phyloP scores from a whole-genome alignment of 108 stramenopile genomes.

The Nitzschia sp. region DNA sequence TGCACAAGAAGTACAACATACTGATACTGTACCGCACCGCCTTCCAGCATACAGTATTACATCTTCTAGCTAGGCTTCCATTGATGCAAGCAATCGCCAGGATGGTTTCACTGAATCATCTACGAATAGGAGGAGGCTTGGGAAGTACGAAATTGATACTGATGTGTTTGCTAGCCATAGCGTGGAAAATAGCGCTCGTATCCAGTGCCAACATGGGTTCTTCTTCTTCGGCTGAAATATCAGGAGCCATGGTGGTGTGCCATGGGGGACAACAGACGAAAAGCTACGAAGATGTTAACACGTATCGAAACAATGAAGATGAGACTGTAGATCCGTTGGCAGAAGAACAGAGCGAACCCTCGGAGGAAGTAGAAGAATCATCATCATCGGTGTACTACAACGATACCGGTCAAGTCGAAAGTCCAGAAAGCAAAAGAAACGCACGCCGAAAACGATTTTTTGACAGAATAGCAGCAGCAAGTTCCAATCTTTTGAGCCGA shows the following conservation, averaged over 20 bases:
- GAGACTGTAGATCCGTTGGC: too few relatives aligned
- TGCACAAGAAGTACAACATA: too few relatives aligned
- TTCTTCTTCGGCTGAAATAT: background rate
- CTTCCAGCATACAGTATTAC: too few relatives aligned
- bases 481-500: conserved; percentile 46
- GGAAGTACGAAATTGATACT: too few relatives aligned
- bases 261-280: background rate
- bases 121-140: too few relatives aligned
- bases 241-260: too few relatives aligned
- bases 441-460: conserved; percentile 34
- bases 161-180: background rate
- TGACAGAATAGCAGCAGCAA: conserved; percentile 61
- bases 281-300: background rate
- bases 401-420: background rate
- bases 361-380: too few relatives aligned
- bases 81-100: too few relatives aligned
- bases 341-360: background rate
- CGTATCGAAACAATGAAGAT: background rate
- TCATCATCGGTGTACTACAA: background rate
- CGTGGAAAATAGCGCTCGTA: background rate
- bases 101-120: too few relatives aligned
- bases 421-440: background rate
- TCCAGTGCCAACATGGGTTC: background rate
- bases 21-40: too few relatives aligned
- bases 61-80: too few relatives aligned